Evolutionary conservation across 371 early-diverging fungal genomes (phyloP).

Genomic region (Mucor mucedo): DNA sequence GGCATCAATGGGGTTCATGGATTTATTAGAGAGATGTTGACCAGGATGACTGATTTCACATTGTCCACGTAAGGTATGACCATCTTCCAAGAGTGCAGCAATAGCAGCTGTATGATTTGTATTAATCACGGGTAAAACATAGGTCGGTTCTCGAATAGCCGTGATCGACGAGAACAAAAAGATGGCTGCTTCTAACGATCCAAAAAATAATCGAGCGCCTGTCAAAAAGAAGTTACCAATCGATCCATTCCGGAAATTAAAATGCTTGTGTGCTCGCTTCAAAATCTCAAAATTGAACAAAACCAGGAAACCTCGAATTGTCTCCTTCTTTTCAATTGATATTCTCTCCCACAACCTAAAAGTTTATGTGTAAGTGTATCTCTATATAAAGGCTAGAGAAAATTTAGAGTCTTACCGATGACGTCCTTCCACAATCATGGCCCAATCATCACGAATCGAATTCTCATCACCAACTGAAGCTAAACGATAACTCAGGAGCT

Average conservation of each 20-base stretch:
- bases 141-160: slow-evolving; percentile 64
- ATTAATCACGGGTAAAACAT: slow-evolving; percentile 67
- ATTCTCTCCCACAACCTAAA: slow-evolving; percentile 55
- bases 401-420: slow-evolving; percentile 48
- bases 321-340: slow-evolving; percentile 63
- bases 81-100: slow-evolving; percentile 67
- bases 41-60: slow-evolving; percentile 75
- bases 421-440: slow-evolving; percentile 68
- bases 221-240: slow-evolving; percentile 82
- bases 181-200: slow-evolving; percentile 72
- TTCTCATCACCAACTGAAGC: slow-evolving; percentile 54
- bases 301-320: slow-evolving; percentile 74
- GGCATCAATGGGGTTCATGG: slow-evolving; percentile 52
- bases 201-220: slow-evolving; percentile 72
- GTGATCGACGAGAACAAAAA: slow-evolving; percentile 71
- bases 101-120: slow-evolving; percentile 68
- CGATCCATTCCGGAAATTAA: slow-evolving; percentile 74
- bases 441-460: slow-evolving; percentile 69
- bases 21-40: slow-evolving; percentile 11
- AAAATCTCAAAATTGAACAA: slow-evolving; percentile 72
- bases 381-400: not conserved
- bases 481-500: slow-evolving; percentile 68
- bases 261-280: slow-evolving; percentile 65
- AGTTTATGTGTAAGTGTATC: not conserved
- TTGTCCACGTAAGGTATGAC: slow-evolving; percentile 63